Evolutionary conservation across 345 rosid species (phyloP).

Genomic region (Populus ilicifolia): DNA sequence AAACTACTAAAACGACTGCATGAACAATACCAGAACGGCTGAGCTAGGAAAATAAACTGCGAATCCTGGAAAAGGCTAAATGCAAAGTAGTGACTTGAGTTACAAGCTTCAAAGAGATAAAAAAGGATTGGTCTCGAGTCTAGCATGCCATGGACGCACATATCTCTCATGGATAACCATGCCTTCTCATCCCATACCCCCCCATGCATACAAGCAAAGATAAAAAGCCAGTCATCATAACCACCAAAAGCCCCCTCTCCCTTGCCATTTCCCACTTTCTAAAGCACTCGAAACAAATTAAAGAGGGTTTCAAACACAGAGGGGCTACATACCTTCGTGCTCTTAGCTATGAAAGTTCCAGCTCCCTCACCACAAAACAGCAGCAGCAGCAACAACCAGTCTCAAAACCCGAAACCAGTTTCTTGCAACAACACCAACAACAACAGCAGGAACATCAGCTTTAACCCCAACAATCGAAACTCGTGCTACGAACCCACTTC

Average conservation of each 20-base stretch:
- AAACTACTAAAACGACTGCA: too few relatives aligned
- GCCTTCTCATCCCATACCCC: background rate
- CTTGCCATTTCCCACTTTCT: slow-evolving; percentile 11
- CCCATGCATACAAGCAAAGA: slow-evolving; percentile 47
- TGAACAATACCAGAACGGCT: background rate
- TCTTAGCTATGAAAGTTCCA: slow-evolving; percentile 61
- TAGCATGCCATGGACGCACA: slow-evolving; percentile 25
- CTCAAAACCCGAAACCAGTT: slow-evolving; percentile 20
- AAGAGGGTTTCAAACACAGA: background rate
- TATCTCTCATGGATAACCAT: slow-evolving; percentile 16
- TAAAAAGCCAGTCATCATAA: slow-evolving; percentile 50
- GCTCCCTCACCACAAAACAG: slow-evolving; percentile 38
- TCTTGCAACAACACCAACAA: slow-evolving; percentile 25
- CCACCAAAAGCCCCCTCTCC: slow-evolving; percentile 48
- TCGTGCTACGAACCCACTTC: slow-evolving; percentile 69
- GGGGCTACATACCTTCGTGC: background rate
- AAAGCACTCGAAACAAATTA: background rate
- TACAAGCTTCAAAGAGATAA: slow-evolving; percentile 31
- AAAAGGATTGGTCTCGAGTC: slow-evolving; percentile 15
- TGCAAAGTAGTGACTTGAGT: slow-evolving; percentile 29
- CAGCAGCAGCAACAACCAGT: slow-evolving; percentile 16
- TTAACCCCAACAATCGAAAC: slow-evolving; percentile 4
- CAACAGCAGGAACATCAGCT: slow-evolving; percentile 15
- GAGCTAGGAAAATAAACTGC: background rate
- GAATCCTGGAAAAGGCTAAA: slow-evolving; percentile 36